Evolutionary conservation across 306 rosid genomes (phyloP), one percentile per base, ranked within the genome.

Genomic region (Quillaja saponaria): DNA sequence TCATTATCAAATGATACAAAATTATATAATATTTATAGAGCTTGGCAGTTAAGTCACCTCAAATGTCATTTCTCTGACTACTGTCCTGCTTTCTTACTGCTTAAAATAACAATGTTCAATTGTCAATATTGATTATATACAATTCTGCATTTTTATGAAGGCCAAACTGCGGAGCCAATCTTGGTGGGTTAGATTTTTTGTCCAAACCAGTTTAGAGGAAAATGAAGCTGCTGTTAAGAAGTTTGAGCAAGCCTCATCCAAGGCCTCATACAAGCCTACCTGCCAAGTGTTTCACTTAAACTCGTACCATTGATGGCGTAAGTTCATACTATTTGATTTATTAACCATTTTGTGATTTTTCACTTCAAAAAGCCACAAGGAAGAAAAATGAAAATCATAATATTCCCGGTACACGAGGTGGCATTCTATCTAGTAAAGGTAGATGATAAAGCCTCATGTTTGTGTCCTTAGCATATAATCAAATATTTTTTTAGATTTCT

Each of bases 231-330:
- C 78, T 21, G 11, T 16, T 52, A 78, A 82, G 81, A 87, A 84
- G 73, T 91, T 87, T 71, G 85, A 87, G 68, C 79, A 67, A 76
- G 90, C 85, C 53, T 78, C 95, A 40, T 67, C 86, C 21, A 77
- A 82, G 80, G 61, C 54, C 61, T 78, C 83, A 11, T 91, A 81
- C 79, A 69, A 53, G 66, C 86, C 96, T 58, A 38, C 65, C 73
- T 87, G 97, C 77, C 91, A 91, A 84, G 73, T 87, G 54, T 87
- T 87, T 76, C 97, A 91, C 75, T 89, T 91, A 54, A 85, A 63
- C 70, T 82, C 88, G 69, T 77, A 74, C 54, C 82, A 85, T 60
- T 91, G 72, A 80, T 74, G 34, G 55, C 37, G 50, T 65, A 52
- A 55, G 66, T 34, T 64, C 66, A 41, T 59, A 21, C 40, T 25